Base-by-base conservation (phyloP, 768 basidiomycete genomes). In the Filobasidium floriforme region DNA sequence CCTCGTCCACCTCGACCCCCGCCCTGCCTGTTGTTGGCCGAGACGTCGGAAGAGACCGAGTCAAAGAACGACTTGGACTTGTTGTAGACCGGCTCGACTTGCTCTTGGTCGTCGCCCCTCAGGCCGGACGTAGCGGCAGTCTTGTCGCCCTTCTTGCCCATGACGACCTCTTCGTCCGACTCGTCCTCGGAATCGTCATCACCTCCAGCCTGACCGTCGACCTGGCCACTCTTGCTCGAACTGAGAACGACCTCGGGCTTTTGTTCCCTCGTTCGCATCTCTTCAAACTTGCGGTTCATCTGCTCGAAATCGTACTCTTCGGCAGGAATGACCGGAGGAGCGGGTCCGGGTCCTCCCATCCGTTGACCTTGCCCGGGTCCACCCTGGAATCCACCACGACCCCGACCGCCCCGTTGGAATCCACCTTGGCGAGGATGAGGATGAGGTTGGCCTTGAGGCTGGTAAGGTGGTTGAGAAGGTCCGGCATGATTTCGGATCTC, bases 51-150 rank as follows among this genome's bases (percentile, higher is more conserved):
- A 7, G 63, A 68, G 10, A 68, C 63, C 7, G 67, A 68, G 29
- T 68, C 67, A 44, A 68, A 68, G 67, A 68, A 68, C 41, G 67
- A 68, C 28, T 59, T 68, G 9, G 37, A 59, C 60, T 68, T 68
- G 60, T 68, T 68, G 52, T 68, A 68, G 18, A 63, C 67, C 12
- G 62, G 62, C 2, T 15, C 54, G 15, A n/a, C 40, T 40, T 62
- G 22, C 32, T 60, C 60, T 19, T 19, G 1, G 12, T 37, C 41
- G 15, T 59, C 15, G 18, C 54, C 52, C 41, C 3, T 22, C 24
- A 11, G 5, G 15, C 12, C 46, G 24, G 22, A 26, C 2, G 46
- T 14, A 14, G 12, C 40, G 18, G 24, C 29, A 41, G 41, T 18
- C n/a, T n/a, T n/a, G 37, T 12, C 19, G 26, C 22, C 15, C 63